Base-by-base conservation (phyloP, 345 rosid genomes). In the Draba incana region DNA sequence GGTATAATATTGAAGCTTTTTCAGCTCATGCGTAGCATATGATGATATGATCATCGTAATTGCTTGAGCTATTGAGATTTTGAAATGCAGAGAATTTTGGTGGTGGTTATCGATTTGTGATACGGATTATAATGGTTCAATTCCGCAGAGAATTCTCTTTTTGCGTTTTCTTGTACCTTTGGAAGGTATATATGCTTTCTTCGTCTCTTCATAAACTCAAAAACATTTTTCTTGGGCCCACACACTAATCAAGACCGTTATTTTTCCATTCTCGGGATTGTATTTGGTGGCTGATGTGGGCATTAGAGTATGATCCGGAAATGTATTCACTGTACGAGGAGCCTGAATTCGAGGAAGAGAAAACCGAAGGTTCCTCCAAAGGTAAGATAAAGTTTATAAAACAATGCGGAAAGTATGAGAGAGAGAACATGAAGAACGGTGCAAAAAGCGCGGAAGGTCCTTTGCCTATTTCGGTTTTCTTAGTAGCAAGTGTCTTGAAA, bases 91-190 rank as follows among this genome's bases (percentile, higher is more conserved):
- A 94, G 75, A 84, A 92, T 4, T 81, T 94, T 3, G 99, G 99
- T 55, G 98, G 97, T 74, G 99, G 99, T 28, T 94, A 94, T 81
- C 83, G 89, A 52, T 94, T 94, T 84, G 98, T 98, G 39, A 80
- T 94, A 73, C 81, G 98, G 60, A 94, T 94, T 98, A 87, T 94
- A 39, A 89, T 94, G 98, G 99, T 94, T 57, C 80, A 91, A 55
- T 94, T 94, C 75, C 88, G 99, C 31, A 85, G 99, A 67, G 98
- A 94, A 66, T 92, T 94, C 78, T 94, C 99, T 1, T 91, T 92
- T 71, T 85, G 98, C 6, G 99, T 91, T 76, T 91, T 97, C 0
- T 83, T 94, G 69, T 94, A 92, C 81, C 91, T 94, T 14, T 94
- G 99, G 99, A 98, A 94, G 99, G 99, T 89, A 88, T 64, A 20